Evolutionary conservation across 1,284 basidiomycete species (phyloP), one percentile per base, ranked within the genome.

Genomic region (Ceratobasidium sp.): DNA sequence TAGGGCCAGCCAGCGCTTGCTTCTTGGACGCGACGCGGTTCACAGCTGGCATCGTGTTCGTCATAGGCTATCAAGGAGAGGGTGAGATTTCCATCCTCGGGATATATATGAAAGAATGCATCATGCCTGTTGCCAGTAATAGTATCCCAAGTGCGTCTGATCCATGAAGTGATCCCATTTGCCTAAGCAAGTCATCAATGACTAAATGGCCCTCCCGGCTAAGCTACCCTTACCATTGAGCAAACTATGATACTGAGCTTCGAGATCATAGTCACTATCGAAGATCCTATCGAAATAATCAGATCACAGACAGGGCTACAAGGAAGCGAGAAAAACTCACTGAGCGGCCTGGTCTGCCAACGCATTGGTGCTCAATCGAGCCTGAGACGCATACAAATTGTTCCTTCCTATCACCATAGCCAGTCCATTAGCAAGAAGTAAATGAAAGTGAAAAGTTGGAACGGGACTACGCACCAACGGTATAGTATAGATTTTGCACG

Each of bases 381-480:
- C 89, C 81, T 92, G 90, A 1, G 86, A 88, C 0, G 88, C 88
- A 41, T 86, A 85, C 49, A 91, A 76, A 77, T 89, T 88, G 79
- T 90, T 91, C 76, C 85, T 81, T 9, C 68, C 68, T 71, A 53
- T 31, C 27, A 78, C 79, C n/a, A 76, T 79, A 37, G 48, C 11
- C 1, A 74, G 39, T 51, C 43, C 34, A 58, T 37, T 24, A 37
- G 22, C 51, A 29, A 53, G n/a, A 16, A 13, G 14, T 48, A 19
- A 48, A 48, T 14, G 14, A 19, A 19, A n/a, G 16, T 16, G 19
- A 1, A 19, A 19, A 19, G 75, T 27, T 41, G 39, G 16, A 72
- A 13, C 43, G 11, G 14, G 41, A 31, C 6, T n/a, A 69, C 68
- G 31, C 14, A 48, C 88, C 88, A 46, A 87, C 88, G 43, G 84